Evolutionary conservation across 2,329 filamentous ascomycete genomes (phyloP).

Genomic region (Fonsecaea pedrosoi): DNA sequence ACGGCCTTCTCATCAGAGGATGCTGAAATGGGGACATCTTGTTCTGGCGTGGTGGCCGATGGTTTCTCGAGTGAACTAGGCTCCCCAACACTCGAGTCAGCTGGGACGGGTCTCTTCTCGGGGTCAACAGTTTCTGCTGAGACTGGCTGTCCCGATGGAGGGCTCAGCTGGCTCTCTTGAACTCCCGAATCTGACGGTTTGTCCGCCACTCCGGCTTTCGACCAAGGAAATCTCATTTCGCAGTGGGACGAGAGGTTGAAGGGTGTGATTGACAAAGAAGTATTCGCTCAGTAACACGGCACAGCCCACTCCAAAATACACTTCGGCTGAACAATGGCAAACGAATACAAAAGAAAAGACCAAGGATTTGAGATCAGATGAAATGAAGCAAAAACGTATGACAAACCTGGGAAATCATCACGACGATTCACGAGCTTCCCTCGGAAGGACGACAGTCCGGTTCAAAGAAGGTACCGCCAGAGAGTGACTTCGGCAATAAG

Average conservation of each 20-base stretch:
- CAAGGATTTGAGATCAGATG: neutral
- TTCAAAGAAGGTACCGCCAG: neutral
- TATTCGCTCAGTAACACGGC: neutral
- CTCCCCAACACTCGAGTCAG: neutral
- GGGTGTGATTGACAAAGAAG: neutral
- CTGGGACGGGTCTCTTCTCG: slow-evolving; percentile 7
- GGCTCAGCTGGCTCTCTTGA: slow-evolving; percentile 8
- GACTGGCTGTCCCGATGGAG: neutral
- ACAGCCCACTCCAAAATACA: neutral
- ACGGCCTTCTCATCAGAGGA: slow-evolving; percentile 1
- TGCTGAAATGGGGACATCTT: neutral
- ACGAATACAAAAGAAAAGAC: neutral
- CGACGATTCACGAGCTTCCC: slow-evolving; percentile 11
- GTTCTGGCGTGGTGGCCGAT: neutral
- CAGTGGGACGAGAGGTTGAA: neutral
- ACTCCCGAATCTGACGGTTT: slow-evolving; percentile 23
- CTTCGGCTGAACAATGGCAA: neutral
- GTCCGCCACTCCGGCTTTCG: slow-evolving; percentile 24
- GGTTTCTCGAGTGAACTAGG: neutral
- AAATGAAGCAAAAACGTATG: neutral
- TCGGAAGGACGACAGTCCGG: slow-evolving; percentile 8
- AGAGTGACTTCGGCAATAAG: neutral
- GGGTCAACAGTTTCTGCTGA: slow-evolving; percentile 18
- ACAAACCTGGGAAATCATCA: slow-evolving; percentile 1
- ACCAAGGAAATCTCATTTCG: slow-evolving; percentile 32